Conservation (phyloP, 345 rosid species). For the Adansonia digitata region DNA sequence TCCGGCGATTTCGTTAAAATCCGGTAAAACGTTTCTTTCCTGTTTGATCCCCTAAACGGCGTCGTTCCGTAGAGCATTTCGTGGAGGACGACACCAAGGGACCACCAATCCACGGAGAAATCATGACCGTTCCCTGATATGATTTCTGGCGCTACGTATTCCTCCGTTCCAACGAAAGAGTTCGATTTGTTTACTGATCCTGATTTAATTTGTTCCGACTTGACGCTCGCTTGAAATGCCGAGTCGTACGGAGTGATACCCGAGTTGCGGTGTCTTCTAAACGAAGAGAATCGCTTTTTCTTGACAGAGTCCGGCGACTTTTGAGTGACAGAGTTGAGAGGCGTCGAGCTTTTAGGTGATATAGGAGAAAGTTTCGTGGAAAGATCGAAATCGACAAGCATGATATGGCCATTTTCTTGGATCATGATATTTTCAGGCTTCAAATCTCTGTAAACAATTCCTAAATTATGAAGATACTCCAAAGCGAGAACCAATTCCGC, state of each 20-base stretch:
- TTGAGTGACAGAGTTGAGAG: background rate
- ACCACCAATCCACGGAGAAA: conserved; percentile 91
- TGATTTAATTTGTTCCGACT: conserved; percentile 16
- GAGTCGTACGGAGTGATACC: conserved; percentile 35
- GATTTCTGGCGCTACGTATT: conserved; percentile 84
- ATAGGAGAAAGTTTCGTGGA: conserved; percentile 58
- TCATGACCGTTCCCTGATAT: conserved; percentile 73
- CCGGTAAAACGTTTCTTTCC: conserved; percentile 67
- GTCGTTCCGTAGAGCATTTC: conserved; percentile 86
- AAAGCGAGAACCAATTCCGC: conserved; percentile 80
- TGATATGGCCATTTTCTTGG: conserved; percentile 78
- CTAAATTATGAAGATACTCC: conserved; percentile 65
- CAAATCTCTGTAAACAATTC: conserved; percentile 76
- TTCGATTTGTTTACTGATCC: conserved; percentile 45
- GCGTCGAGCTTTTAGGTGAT: conserved; percentile 27
- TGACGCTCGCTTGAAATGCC: background rate
- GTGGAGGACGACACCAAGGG: conserved; percentile 68
- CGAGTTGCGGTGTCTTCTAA: conserved; percentile 39
- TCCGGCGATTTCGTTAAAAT: conserved; percentile 49
- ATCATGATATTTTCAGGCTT: conserved; percentile 87
- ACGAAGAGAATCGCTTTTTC: conserved; percentile 22
- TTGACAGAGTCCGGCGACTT: background rate
- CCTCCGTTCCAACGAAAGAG: conserved; percentile 94
- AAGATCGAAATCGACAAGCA: conserved; percentile 94
- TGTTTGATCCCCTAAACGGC: conserved; percentile 63